phyloP scores from a whole-genome alignment of 768 basidiomycete genomes.

The Leccinum imitatum region DNA sequence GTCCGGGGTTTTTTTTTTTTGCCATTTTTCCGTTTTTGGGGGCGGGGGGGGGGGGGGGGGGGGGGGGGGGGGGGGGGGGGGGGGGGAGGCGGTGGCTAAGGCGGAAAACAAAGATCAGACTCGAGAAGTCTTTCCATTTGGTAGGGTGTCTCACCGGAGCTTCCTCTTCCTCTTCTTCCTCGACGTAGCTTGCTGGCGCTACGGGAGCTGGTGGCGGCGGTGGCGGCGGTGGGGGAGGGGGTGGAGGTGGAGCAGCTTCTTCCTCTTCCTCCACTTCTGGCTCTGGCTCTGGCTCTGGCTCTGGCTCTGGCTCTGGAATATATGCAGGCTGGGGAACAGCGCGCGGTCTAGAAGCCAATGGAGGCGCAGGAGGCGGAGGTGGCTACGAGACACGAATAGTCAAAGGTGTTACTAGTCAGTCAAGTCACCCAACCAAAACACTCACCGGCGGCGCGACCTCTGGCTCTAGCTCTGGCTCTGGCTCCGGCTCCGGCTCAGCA shows the following conservation, averaged over 20 bases:
- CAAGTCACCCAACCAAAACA: constrained; percentile 10
- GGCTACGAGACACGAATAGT: constrained; percentile 14
- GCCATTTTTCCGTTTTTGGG: too few relatives aligned
- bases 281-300: constrained; percentile 17
- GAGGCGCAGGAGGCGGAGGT: constrained; percentile 30
- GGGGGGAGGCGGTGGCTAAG: constrained; percentile 21
- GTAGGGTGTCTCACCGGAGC: constrained; percentile 8
- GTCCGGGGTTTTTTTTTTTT: too few relatives aligned
- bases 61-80: too few relatives aligned
- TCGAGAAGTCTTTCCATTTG: background rate
- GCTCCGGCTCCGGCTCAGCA: constrained; percentile 23
- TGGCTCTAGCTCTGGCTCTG: constrained; percentile 31
- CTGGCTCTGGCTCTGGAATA: constrained; percentile 23
- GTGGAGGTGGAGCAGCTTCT: constrained; percentile 11
- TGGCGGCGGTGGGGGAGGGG: constrained; percentile 32
- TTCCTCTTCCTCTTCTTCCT: constrained; percentile 14
- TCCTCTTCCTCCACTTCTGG: constrained; percentile 15
- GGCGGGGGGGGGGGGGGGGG: too few relatives aligned
- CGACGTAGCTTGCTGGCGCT: background rate
- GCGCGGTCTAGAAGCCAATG: constrained; percentile 19
- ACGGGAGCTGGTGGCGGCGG: constrained; percentile 24
- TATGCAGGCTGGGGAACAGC: constrained; percentile 18
- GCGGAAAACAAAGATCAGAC: background rate
- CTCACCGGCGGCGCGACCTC: constrained; percentile 33
- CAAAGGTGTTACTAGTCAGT: background rate